phyloP scores from a whole-genome alignment of 176 grass and related monocot genomes.

The Aegilops speltoides region DNA sequence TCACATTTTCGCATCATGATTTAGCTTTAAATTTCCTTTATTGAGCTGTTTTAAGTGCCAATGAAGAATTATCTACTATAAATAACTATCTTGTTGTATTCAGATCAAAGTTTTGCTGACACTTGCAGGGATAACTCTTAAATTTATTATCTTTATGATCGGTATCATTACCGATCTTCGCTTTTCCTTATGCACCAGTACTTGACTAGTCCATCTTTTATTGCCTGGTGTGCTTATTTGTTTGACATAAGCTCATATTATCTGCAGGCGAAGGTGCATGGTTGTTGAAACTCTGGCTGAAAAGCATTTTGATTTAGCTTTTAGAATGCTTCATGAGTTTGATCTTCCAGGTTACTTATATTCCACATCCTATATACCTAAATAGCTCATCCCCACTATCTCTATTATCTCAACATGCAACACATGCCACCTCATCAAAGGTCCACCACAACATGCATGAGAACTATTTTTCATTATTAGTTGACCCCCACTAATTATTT shows the following conservation, averaged over 20 bases:
- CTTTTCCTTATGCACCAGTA: not conserved
- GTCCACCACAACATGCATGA: too few relatives aligned
- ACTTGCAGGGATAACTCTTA: not conserved
- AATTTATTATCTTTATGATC: slow-evolving; percentile 1
- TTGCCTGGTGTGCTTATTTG: not conserved
- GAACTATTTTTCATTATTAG: too few relatives aligned
- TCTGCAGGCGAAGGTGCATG: slow-evolving; percentile 81
- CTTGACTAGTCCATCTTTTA: not conserved
- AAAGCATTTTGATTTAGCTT: slow-evolving; percentile 97
- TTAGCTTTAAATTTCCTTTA: slow-evolving; percentile 1
- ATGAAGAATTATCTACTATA: not conserved
- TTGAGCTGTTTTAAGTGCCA: not conserved
- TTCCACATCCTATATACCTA: not conserved
- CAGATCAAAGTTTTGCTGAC: not conserved
- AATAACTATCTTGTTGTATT: not conserved
- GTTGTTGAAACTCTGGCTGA: slow-evolving; percentile 91
- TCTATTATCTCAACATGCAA: too few relatives aligned
- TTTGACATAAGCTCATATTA: slow-evolving; percentile 1
- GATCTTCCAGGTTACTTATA: slow-evolving; percentile 80
- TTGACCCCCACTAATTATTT: too few relatives aligned
- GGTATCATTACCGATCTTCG: not conserved
- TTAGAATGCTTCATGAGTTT: slow-evolving; percentile 87
- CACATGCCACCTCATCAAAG: too few relatives aligned
- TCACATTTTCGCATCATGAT: slow-evolving; percentile 19
- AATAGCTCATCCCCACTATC: too few relatives aligned